Conservation (phyloP, 202 grass and related monocot species). For the Carex arenaria region DNA sequence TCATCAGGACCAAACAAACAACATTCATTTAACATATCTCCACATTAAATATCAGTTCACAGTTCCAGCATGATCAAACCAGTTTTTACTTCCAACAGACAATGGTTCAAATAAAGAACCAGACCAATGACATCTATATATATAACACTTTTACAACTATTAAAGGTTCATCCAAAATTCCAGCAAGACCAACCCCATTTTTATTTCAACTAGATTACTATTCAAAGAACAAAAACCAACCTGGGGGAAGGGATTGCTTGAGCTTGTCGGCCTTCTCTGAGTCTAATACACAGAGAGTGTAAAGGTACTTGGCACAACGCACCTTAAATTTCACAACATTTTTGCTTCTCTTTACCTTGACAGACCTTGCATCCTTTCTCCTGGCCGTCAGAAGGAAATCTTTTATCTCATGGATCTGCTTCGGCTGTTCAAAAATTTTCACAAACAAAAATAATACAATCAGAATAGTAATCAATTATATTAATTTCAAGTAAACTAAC, state of each 20-base stretch:
- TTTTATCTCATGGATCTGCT: slow-evolving; percentile 91
- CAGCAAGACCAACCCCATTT: neutral
- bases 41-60: neutral
- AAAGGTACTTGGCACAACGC: slow-evolving; percentile 81
- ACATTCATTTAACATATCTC: neutral
- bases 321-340: slow-evolving; percentile 86
- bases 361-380: slow-evolving; percentile 75
- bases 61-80: neutral
- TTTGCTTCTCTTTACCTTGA: slow-evolving; percentile 78
- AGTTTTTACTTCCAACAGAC: neutral
- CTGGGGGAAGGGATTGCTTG: slow-evolving; percentile 81
- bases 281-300: slow-evolving; percentile 84
- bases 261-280: slow-evolving; percentile 83
- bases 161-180: neutral
- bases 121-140: neutral
- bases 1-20: neutral
- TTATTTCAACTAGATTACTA: neutral
- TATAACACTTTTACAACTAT: too few species aligned
- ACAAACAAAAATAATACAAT: neutral
- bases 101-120: neutral
- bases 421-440: slow-evolving; percentile 37
- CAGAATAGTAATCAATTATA: neutral
- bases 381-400: slow-evolving; percentile 61
- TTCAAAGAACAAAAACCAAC: slow-evolving; percentile 19
- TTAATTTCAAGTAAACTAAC: neutral